Evolutionary conservation across 306 rosid genomes (phyloP).

Genomic region (Corylus avellana): DNA sequence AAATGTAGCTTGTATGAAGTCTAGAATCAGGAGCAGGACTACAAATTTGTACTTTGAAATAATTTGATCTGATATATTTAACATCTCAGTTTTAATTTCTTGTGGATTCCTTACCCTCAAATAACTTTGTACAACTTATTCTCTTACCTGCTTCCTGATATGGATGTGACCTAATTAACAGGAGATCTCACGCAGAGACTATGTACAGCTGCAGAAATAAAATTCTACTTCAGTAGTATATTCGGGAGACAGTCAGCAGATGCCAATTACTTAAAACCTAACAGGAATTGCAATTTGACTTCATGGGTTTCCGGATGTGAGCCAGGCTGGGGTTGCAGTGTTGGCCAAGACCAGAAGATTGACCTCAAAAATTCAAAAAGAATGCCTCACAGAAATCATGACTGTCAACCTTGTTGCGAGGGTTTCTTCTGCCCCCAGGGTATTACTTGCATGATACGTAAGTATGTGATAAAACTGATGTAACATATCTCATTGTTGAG

Average conservation of each 20-base stretch:
- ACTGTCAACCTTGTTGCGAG: slow-evolving; percentile 76
- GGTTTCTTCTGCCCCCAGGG: slow-evolving; percentile 87
- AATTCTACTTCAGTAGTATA: slow-evolving; percentile 53
- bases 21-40: neutral
- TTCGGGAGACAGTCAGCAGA: slow-evolving; percentile 22
- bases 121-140: slow-evolving; percentile 2
- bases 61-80: neutral
- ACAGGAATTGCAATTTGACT: slow-evolving; percentile 69
- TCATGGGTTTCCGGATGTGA: slow-evolving; percentile 77
- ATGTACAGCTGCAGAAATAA: slow-evolving; percentile 64
- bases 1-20: neutral
- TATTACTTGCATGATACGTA: slow-evolving; percentile 86
- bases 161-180: slow-evolving; percentile 30
- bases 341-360: slow-evolving; percentile 22
- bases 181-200: slow-evolving; percentile 59
- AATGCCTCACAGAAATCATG: slow-evolving; percentile 46
- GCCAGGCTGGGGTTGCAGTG: slow-evolving; percentile 86
- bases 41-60: neutral
- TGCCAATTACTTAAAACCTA: slow-evolving; percentile 54
- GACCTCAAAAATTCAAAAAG: slow-evolving; percentile 39
- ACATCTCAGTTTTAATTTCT: neutral
- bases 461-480: slow-evolving; percentile 41
- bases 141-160: slow-evolving; percentile 19
- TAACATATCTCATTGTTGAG: neutral
- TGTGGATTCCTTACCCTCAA: slow-evolving; percentile 5